Conservation (phyloP, 768 basidiomycete species). For the Trichaptum fuscoviolaceum region DNA sequence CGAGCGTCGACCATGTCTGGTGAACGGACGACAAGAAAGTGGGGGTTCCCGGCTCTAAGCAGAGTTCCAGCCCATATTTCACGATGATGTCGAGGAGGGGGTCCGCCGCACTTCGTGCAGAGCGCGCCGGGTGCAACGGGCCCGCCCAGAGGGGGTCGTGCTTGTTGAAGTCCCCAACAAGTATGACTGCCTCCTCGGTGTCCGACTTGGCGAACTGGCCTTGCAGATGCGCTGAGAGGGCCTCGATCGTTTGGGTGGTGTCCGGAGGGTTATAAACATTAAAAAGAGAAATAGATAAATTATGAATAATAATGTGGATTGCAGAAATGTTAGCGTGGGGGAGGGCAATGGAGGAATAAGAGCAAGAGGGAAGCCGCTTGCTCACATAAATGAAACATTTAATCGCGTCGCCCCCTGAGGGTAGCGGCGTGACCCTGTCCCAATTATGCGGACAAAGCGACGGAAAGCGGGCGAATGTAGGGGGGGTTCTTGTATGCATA, state of each 20-base stretch:
- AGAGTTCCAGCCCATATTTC: not conserved
- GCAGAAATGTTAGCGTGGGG: not conserved
- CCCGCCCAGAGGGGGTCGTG: conserved; percentile 7
- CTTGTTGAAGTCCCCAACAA: conserved; percentile 8
- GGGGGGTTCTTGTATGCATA: conserved; percentile 1
- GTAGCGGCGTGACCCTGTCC: not conserved
- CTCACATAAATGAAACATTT: conserved; percentile 1
- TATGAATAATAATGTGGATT: conserved; percentile 1
- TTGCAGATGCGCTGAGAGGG: not conserved
- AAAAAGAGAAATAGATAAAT: not conserved
- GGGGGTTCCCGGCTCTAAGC: conserved; percentile 5
- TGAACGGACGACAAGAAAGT: not conserved
- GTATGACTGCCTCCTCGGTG: not conserved
- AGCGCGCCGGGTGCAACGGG: not conserved
- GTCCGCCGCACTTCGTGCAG: not conserved
- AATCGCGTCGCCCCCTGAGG: not conserved
- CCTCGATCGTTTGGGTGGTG: not conserved
- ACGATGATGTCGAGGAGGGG: conserved; percentile 5
- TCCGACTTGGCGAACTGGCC: not conserved
- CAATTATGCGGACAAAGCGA: not conserved
- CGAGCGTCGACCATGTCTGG: conserved; percentile 3
- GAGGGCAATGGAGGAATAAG: not conserved
- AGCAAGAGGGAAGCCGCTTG: not conserved
- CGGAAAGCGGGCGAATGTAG: not conserved
- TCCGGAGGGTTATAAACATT: not conserved